These are phyloP conservation scores for Tuber aestivum DNA, from an alignment of 495 filamentous ascomycete genomes.

Conservation along the genomic window DNA sequence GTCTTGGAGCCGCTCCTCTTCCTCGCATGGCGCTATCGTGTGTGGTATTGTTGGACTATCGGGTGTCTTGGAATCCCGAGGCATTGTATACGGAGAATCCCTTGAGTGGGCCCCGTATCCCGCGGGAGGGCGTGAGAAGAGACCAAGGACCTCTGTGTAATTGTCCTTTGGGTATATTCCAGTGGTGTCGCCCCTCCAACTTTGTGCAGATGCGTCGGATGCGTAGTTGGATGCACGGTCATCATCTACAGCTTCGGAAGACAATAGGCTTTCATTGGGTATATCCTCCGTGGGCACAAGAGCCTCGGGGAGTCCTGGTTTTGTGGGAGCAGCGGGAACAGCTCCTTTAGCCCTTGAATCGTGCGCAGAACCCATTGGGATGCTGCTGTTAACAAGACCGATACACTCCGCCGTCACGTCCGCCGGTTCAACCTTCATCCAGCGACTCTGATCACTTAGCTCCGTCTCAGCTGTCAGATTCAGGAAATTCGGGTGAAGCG, in stretches of 20 bases:
- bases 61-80: constrained; percentile 42
- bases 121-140: constrained; percentile 22
- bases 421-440: constrained; percentile 64
- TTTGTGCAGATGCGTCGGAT: constrained; percentile 30
- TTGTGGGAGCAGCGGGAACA: constrained; percentile 39
- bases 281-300: constrained; percentile 44
- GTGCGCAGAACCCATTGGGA: constrained; percentile 32
- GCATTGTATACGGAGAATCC: constrained; percentile 46
- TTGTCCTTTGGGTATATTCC: constrained; percentile 16
- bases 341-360: constrained; percentile 43
- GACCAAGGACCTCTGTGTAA: constrained; percentile 25
- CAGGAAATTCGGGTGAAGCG: constrained; percentile 70
- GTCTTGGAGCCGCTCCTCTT: constrained; percentile 52
- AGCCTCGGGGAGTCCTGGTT: constrained; percentile 40
- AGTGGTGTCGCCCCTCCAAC: constrained; percentile 23
- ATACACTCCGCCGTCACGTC: constrained; percentile 67
- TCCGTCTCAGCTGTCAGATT: constrained; percentile 64
- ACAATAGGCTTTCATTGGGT: constrained; percentile 42
- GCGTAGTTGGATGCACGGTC: constrained; percentile 36
- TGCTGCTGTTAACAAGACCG: constrained; percentile 48
- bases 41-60: constrained; percentile 57
- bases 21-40: constrained; percentile 45
- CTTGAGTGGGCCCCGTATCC: constrained; percentile 23
- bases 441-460: constrained; percentile 61
- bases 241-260: constrained; percentile 40